Conservation (phyloP, 129 eudicot genomes). For the Lactuca saligna region DNA sequence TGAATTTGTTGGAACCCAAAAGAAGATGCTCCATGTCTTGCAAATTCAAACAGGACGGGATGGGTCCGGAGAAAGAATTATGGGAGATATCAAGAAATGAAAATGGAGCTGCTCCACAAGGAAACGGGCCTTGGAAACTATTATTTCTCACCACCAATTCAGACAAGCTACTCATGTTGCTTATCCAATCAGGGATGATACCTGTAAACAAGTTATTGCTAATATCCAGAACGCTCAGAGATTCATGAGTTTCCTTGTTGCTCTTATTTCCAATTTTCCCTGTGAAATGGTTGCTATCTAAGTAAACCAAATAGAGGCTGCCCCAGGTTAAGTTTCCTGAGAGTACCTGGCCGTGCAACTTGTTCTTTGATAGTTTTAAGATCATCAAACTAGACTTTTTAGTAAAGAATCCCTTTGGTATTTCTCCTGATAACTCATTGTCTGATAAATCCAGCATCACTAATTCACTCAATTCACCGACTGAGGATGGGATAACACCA, state of each 20-base stretch:
- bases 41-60: conserved; percentile 28
- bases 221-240: neutral
- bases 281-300: conserved; percentile 25
- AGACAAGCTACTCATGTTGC: neutral
- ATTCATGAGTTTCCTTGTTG: no score
- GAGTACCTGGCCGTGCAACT: no score
- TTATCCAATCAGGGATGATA: conserved; percentile 14
- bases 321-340: no score
- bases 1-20: conserved; percentile 25
- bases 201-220: conserved; percentile 29
- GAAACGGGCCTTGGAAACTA: conserved; percentile 21
- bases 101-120: conserved; percentile 6
- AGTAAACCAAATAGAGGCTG: accelerated
- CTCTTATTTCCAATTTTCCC: conserved; percentile 10
- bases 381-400: no score
- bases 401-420: no score
- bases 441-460: no score
- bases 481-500: no score
- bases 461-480: no score
- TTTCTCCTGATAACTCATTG: no score
- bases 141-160: conserved; percentile 14
- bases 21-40: conserved; percentile 8
- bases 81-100: conserved; percentile 22
- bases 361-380: no score
- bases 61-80: conserved; percentile 17